phyloP scores from a whole-genome alignment of 2,329 filamentous ascomycete genomes.

The Trichoderma simmonsii region DNA sequence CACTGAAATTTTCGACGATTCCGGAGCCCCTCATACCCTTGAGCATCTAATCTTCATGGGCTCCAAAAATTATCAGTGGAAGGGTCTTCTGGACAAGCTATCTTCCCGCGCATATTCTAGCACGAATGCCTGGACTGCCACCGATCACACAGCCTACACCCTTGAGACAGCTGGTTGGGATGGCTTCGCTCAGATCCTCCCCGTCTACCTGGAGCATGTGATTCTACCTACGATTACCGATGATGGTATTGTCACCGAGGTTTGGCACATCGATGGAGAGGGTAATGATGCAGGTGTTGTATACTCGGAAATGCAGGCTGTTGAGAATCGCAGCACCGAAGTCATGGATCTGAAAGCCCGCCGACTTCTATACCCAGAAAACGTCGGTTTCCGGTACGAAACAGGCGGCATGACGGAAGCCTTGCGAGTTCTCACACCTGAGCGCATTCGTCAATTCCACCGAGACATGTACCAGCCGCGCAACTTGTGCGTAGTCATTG shows the following conservation, averaged over 20 bases:
- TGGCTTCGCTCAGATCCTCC: conserved; percentile 89
- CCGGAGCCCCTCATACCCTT: conserved; percentile 84
- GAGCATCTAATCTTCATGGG: conserved; percentile 86
- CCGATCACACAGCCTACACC: conserved; percentile 94
- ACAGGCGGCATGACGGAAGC: conserved; percentile 98
- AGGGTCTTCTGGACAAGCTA: conserved; percentile 90
- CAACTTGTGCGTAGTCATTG: conserved; percentile 85
- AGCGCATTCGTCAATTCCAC: conserved; percentile 92
- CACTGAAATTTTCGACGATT: conserved; percentile 97
- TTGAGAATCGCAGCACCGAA: conserved; percentile 79
- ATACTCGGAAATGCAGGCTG: conserved; percentile 97
- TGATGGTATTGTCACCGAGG: conserved; percentile 89
- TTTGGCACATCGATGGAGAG: conserved; percentile 90
- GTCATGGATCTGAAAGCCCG: conserved; percentile 84
- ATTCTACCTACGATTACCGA: conserved; percentile 90
- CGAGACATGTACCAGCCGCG: conserved; percentile 97
- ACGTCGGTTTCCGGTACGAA: conserved; percentile 91
- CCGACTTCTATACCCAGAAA: conserved; percentile 79
- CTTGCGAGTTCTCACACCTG: conserved; percentile 77
- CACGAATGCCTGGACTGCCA: conserved; percentile 97
- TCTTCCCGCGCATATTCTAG: conserved; percentile 88
- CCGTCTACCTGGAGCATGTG: conserved; percentile 92
- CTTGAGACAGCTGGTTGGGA: conserved; percentile 96
- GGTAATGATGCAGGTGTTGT: conserved; percentile 96
- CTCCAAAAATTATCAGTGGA: conserved; percentile 89